A percentile compares a stretch with the other conserved stretches of the same genome.
Evolutionary conservation across 192 early-diverging fungal genomes (phyloP).

Genomic region (Backusella psychrophila): DNA sequence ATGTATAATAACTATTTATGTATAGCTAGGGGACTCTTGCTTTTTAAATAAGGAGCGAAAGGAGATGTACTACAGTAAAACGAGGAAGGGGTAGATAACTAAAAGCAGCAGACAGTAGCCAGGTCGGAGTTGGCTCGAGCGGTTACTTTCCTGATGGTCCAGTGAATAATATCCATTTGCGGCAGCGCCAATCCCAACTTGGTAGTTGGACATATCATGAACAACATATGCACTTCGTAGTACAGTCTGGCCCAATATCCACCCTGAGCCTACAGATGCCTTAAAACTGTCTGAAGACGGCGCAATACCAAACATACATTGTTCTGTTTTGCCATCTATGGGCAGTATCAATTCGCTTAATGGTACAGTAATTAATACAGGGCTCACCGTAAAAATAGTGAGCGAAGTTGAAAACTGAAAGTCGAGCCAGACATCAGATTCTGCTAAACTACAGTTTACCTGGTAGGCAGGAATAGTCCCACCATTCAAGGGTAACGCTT

Average conservation of each 20-base stretch:
- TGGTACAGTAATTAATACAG: constrained; percentile 20
- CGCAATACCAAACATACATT: constrained; percentile 31
- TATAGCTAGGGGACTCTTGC: not conserved
- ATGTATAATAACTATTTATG: not conserved
- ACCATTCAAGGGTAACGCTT: not conserved
- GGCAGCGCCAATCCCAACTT: constrained; percentile 18
- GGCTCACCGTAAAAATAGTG: not conserved
- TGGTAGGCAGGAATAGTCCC: constrained; percentile 8
- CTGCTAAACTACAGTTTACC: constrained; percentile 8
- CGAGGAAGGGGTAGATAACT: not conserved
- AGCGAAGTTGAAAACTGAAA: constrained; percentile 15
- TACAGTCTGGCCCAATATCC: constrained; percentile 25
- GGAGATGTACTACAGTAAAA: not conserved
- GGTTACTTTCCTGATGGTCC: not conserved
- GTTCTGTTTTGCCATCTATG: constrained; percentile 21
- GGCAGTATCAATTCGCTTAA: constrained; percentile 14
- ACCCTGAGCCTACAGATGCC: not conserved
- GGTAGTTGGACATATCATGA: constrained; percentile 25
- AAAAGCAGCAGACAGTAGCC: not conserved
- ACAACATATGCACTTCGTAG: constrained; percentile 23
- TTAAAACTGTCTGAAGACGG: not conserved
- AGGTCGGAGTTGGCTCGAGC: not conserved
- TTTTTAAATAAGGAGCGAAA: not conserved
- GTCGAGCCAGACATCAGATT: constrained; percentile 10
- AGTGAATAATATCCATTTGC: constrained; percentile 10